Evolutionary conservation across 805 yeast species (phyloP), one percentile per base, ranked within the genome.

Genomic region (Ascoidea rubescens): DNA sequence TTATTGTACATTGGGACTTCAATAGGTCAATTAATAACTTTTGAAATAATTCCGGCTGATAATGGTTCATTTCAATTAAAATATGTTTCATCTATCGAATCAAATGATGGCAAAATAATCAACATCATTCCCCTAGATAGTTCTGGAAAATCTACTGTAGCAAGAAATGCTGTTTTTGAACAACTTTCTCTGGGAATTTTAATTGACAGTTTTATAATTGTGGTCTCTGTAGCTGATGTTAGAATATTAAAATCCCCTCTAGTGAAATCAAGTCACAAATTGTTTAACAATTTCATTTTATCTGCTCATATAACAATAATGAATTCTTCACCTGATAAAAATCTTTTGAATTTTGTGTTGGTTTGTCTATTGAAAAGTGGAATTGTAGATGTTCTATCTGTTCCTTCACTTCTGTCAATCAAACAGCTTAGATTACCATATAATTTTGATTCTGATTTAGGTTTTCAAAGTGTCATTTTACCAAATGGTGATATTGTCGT

Each of bases 1-100:
- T 59, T 86, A 31, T 65, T 90, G 66, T 66, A 78, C 30, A 84
- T 82, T 10, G 98, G 98, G 30, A 84, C 96, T 0, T 77, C 79
- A 52, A 67, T 68, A 14, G 97, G 97, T 16, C 84, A 86, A 52
- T 61, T 88, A 10, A 55, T 82, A 31, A 72, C 80, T 0, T 87
- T 75, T 65, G 80, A 81, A 59, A 65, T 90, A 2, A 62, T 80
- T 4, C 95, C 95, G 1, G 74, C 73, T 0, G 65, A 73, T 48
- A 93, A 91, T 0, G 28, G 28, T 21, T 70, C 79, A 50, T 88
- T 80, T 61, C 67, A 70, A 32, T 84, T 79, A 0, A 73, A 73
- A 31, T 73, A 73, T 53, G 70, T 77, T 5, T 82, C 72, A 45
- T 62, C 67, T 0, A 66, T 75, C 5, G 73, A 72, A 45, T 69